These are phyloP conservation scores for Plasmodium blacklocki DNA, from an alignment of 169 alveolate species.

Conservation along the genomic window DNA sequence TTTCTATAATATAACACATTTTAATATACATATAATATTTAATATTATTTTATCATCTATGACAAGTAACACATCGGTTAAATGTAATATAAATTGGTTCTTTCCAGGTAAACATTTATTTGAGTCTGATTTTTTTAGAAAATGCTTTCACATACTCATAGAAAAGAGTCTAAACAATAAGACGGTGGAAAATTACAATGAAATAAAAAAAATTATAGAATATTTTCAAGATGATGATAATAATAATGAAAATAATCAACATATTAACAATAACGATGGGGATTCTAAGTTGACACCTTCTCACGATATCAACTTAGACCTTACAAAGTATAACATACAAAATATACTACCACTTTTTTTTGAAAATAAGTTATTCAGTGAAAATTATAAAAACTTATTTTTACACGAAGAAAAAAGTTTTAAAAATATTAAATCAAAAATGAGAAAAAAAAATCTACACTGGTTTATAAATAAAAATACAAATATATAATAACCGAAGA, in stretches of 20 bases:
- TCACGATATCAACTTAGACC: constrained; percentile 25
- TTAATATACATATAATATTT: constrained; percentile 70
- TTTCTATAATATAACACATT: constrained; percentile 74
- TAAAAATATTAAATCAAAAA: constrained; percentile 41
- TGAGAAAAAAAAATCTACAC: constrained; percentile 44
- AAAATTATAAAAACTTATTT: constrained; percentile 56
- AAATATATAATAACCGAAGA: not conserved
- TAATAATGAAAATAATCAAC: not conserved
- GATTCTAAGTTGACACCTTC: not conserved
- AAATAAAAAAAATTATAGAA: too few species aligned
- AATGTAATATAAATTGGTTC: constrained; percentile 63
- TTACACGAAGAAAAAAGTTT: constrained; percentile 55
- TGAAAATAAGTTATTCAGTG: constrained; percentile 50
- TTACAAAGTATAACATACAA: constrained; percentile 54
- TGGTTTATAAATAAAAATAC: constrained; percentile 61
- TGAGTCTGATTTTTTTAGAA: constrained; percentile 32
- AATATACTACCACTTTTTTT: constrained; percentile 47
- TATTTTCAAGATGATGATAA: not conserved
- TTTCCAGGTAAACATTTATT: constrained; percentile 47
- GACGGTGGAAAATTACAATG: not conserved
- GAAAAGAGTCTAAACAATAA: not conserved
- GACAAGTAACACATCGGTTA: constrained; percentile 65
- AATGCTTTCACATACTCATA: constrained; percentile 14
- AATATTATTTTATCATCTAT: constrained; percentile 67
- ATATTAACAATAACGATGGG: not conserved